These are phyloP conservation scores for Phaeoacremonium minimum DNA, from an alignment of 2,329 filamentous ascomycete species.

Conservation along the genomic window DNA sequence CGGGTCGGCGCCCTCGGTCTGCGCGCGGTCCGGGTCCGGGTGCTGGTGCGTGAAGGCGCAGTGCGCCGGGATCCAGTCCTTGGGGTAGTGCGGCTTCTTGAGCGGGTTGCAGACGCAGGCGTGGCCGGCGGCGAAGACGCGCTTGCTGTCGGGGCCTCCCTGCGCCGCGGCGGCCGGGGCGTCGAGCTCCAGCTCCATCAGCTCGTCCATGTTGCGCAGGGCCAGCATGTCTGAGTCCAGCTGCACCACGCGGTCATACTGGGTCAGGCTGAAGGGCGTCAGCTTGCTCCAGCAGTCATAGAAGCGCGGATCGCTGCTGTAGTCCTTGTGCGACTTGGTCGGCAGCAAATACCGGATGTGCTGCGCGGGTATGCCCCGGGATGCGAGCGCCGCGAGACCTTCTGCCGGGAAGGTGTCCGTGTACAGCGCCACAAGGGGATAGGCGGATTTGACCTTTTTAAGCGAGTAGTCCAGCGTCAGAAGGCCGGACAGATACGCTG, in stretches of 20 bases:
- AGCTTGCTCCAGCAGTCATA: constrained; percentile 90
- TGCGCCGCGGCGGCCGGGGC: constrained; percentile 9
- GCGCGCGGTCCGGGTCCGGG: constrained; percentile 37
- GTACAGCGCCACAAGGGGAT: constrained; percentile 79
- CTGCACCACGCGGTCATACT: constrained; percentile 77
- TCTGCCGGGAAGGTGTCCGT: constrained; percentile 69
- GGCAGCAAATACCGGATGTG: constrained; percentile 71
- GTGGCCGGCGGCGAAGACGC: constrained; percentile 78
- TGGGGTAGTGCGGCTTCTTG: constrained; percentile 73
- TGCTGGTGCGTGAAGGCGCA: constrained; percentile 57
- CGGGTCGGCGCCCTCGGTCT: constrained; percentile 39
- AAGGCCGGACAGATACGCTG: constrained; percentile 74
- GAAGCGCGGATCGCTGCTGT: constrained; percentile 75
- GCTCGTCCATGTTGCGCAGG: constrained; percentile 81
- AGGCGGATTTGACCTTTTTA: constrained; percentile 58
- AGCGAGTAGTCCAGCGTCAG: constrained; percentile 78
- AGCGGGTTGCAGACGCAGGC: constrained; percentile 85
- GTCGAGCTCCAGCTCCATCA: constrained; percentile 73
- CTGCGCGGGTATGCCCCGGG: constrained; percentile 65
- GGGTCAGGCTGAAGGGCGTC: constrained; percentile 68
- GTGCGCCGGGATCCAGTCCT: constrained; percentile 57
- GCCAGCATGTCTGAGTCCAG: constrained; percentile 88
- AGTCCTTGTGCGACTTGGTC: constrained; percentile 57
- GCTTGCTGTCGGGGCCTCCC: constrained; percentile 36
- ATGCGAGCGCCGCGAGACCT: constrained; percentile 65